Base-by-base conservation (phyloP, 495 filamentous ascomycete genomes). In the Hypoxylon perforatum region DNA sequence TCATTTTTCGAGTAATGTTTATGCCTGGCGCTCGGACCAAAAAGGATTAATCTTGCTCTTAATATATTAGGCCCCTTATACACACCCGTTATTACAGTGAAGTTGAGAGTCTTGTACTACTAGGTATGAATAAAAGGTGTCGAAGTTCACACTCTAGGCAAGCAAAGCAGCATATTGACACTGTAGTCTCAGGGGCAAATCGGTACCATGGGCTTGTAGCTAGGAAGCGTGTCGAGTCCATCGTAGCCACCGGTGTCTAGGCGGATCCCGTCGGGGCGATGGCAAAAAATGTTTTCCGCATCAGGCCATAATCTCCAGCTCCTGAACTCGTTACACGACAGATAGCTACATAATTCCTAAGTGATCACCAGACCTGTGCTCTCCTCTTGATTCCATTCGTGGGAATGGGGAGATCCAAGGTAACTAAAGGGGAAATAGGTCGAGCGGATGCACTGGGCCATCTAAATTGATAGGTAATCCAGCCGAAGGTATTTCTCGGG, bases 321-420 rank as follows among this genome's bases (percentile, higher is more conserved):
- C 4, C 23, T 30, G 17, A 18, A 45, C 12, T 51, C 41, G 57
- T 66, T 66, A 66, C 63, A 66, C 63, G 30, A 14, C 57, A 66
- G 25, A 18, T 45, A 46, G 50, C 4, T 28, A 28, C 3, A 3
- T 22, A 42, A 45, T 21, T 25, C 30, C 33, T 21, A 57, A 21
- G 35, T 49, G 44, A 49, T 44, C 48, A 30, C 22, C 63, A 56
- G 63, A 66, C 44, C 55, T 60, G 55, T 49, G 21, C 12, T 17
- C 33, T 48, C 30, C 30, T 41, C 50, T 46, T 9, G 49, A 39
- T 12, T 11, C 28, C 18, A 51, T 21, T 39, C 61, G 44, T 57
- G 21, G 38, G 46, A 52, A 52, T 21, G 9, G 51, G 36, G 46
- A 57, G 15, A n/a, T 39, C n/a, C n/a, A 28, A 39, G 0, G 22